Percentiles rank a stretch among this genome's conserved stretches.
phyloP scores from a whole-genome alignment of 139 green algal species.

The Deuterostichococcus epilithicus region DNA sequence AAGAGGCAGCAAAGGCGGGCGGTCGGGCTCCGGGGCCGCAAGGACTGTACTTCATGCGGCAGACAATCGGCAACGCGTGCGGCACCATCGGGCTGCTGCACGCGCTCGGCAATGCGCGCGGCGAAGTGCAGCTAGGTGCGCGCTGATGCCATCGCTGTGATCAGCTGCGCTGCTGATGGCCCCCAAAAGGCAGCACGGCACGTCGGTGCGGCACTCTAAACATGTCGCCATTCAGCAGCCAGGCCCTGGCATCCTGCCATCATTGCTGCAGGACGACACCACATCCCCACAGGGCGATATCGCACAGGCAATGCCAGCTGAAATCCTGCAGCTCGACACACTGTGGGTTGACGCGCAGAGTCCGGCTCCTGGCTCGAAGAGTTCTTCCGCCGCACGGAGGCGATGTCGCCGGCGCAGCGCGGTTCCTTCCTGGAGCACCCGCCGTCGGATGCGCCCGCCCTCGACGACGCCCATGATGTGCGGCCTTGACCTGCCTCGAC shows the following conservation, averaged over 20 bases:
- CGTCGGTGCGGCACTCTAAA: no score
- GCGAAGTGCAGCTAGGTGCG: neutral
- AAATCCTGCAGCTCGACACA: no score
- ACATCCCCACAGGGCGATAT: no score
- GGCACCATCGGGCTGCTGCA: conserved; percentile 92
- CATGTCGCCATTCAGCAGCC: no score
- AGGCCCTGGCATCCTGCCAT: no score
- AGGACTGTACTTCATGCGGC: conserved; percentile 85
- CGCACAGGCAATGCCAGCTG: no score
- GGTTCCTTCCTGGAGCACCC: conserved; percentile 78
- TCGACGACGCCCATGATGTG: conserved; percentile 83
- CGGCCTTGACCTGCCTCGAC: neutral
- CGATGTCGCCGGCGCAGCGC: conserved; percentile 52
- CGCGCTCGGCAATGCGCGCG: conserved; percentile 31
- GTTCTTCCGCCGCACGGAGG: conserved; percentile 60
- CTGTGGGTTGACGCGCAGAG: conserved; percentile 28
- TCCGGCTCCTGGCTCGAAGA: conserved; percentile 63
- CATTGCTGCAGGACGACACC: no score
- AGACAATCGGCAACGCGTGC: conserved; percentile 94
- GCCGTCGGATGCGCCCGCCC: conserved; percentile 60
- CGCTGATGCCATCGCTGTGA: neutral
- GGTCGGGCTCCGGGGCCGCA: conserved; percentile 7
- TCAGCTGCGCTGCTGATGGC: no score
- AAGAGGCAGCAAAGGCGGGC: conserved; percentile 23
- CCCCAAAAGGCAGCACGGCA: no score